Evolutionary conservation across 2,329 filamentous ascomycete species (phyloP), one percentile per base, ranked within the genome.

Genomic region (Trichoderma polysporum): DNA sequence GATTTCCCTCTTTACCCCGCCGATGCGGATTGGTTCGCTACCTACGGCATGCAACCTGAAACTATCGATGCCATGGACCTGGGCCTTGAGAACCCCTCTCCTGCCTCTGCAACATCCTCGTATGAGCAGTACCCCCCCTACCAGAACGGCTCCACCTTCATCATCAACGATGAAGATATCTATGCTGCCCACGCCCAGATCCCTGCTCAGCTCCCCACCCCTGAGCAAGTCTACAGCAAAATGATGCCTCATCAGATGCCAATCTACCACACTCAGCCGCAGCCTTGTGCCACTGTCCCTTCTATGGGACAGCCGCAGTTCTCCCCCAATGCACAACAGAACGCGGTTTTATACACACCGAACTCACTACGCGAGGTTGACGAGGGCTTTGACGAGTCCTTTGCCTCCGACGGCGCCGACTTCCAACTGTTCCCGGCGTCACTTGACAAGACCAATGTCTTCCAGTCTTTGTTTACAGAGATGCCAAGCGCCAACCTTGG

Each of bases 311-410:
- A 64, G 49, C 69, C 79, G 35, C 89, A 91, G 68, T 85, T 92
- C 69, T 93, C 90, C 3, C 90, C 90, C 9, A 83, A 84, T 63
- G 90, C 88, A 5, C 90, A 92, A 72, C 84, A 85, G 39, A 88
- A 90, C 68, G 80, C 88, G 1, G 91, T 91, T 80, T 83, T 92
- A 35, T 90, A 84, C 77, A 90, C 90, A 10, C 88, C 90, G 56
- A 83, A 84, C 49, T 89, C 88, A 0, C 77, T 88, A 68, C 80
- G 81, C 19, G 85, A 87, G 27, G 82, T 88, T 29, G 90, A 93
- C 68, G 90, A 92, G 72, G 85, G 84, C 45, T 91, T 88, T 71
- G 85, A 86, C 47, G 88, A 89, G 33, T 78, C 79, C 35, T 79
- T 78, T 56, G 79, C 75, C n/a, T 79, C 76, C 10, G 78, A 81